phyloP scores from a whole-genome alignment of 192 early-diverging fungal species.

The Neocallimastix lanati region DNA sequence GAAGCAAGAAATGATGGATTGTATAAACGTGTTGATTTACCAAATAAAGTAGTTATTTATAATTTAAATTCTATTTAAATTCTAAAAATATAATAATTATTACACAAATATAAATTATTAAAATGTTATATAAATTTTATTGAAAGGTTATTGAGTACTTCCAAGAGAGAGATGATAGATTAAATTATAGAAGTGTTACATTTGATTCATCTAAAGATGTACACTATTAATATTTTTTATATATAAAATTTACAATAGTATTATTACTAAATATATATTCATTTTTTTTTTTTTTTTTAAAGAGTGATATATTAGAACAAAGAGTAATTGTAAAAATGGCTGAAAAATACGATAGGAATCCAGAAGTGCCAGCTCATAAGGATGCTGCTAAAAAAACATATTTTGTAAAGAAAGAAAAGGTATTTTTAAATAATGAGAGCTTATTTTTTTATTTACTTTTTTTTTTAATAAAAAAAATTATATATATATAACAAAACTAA shows the following conservation, averaged over 20 bases:
- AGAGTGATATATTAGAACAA: slow-evolving; percentile 3
- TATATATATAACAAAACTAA: too few species aligned
- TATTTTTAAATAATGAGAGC: slow-evolving; percentile 1
- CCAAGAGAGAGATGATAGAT: slow-evolving; percentile 26
- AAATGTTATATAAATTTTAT: too few species aligned
- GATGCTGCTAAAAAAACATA: slow-evolving; percentile 31
- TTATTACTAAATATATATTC: neutral
- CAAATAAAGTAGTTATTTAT: slow-evolving; percentile 11
- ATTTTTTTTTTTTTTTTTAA: too few species aligned
- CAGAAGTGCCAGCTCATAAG: slow-evolving; percentile 10
- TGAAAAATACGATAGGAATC: slow-evolving; percentile 28
- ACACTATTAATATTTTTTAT: neutral
- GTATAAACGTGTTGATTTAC: slow-evolving; percentile 20
- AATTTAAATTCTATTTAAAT: neutral
- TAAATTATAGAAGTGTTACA: slow-evolving; percentile 28
- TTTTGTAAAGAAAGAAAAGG: slow-evolving; percentile 28
- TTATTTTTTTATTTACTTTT: too few species aligned
- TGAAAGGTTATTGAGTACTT: slow-evolving; percentile 21
- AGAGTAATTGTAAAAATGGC: slow-evolving; percentile 27
- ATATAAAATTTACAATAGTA: neutral
- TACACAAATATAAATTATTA: too few species aligned
- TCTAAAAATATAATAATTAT: too few species aligned
- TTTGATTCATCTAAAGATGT: slow-evolving; percentile 14
- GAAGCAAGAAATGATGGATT: slow-evolving; percentile 28
- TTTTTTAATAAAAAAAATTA: too few species aligned